Conservation (phyloP, 2,329 filamentous ascomycete species). For the Ascochyta viciae-villosae region DNA sequence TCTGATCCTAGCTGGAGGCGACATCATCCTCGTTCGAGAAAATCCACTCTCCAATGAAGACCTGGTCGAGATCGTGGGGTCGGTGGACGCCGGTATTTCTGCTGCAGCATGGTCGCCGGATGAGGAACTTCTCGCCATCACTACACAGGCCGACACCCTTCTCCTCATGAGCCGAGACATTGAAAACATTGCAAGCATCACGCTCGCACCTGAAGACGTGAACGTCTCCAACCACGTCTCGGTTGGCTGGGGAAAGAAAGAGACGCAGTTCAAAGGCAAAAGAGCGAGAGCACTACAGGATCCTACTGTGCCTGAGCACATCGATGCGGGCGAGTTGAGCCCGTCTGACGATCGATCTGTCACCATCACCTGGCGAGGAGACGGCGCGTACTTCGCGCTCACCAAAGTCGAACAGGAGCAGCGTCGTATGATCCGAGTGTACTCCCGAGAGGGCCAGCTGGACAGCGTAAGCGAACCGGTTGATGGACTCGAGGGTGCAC, state of each 20-base stretch:
- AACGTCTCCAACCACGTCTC: slow-evolving; percentile 92
- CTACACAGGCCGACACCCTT: slow-evolving; percentile 78
- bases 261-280: slow-evolving; percentile 96
- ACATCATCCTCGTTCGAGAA: slow-evolving; percentile 86
- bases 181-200: slow-evolving; percentile 79
- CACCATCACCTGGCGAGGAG: slow-evolving; percentile 90
- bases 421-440: slow-evolving; percentile 85
- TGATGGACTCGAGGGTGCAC: slow-evolving; percentile 81
- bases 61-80: slow-evolving; percentile 92
- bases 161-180: slow-evolving; percentile 94
- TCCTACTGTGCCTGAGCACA: slow-evolving; percentile 90
- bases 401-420: slow-evolving; percentile 74
- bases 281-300: slow-evolving; percentile 86
- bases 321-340: slow-evolving; percentile 83
- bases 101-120: slow-evolving; percentile 94
- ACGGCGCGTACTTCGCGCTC: slow-evolving; percentile 88
- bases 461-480: slow-evolving; percentile 96
- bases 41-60: slow-evolving; percentile 70
- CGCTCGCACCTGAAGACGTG: slow-evolving; percentile 77
- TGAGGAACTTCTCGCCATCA: slow-evolving; percentile 85
- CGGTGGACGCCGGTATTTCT: slow-evolving; percentile 88
- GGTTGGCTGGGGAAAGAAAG: slow-evolving; percentile 97
- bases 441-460: slow-evolving; percentile 85
- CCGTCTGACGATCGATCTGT: slow-evolving; percentile 73
- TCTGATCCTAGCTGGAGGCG: slow-evolving; percentile 85